Base-by-base conservation (phyloP, 164 flowering plant genomes). In the Pachysandra terminalis region DNA sequence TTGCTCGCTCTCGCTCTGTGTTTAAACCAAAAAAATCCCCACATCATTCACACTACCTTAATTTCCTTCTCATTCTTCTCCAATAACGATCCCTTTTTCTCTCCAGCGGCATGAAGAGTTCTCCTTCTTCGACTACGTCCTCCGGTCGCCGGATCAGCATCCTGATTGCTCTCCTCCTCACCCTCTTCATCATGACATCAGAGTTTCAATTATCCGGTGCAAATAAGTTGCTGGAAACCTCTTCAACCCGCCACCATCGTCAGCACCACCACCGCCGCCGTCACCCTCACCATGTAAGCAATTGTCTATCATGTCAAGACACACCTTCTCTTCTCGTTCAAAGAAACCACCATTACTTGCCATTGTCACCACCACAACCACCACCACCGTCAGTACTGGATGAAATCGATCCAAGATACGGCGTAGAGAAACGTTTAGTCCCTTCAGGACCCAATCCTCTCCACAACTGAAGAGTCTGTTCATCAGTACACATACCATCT, bases 391-490 rank as follows among this genome's bases (percentile, higher is more conserved):
- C 81, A 1, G 15, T 59, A 13, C 19, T 10, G 1, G 67, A 79
- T 14, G 88, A 88, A 81, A 84, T 92, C 62, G 98, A 90, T 57
- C 95, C 90, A 15, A 79, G 86, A 76, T 90, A 81, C 63, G 98
- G 95, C 45, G 93, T 83, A 1, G 89, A 87, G 72, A 93, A 93
- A 77, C 71, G 98, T 65, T 78, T 89, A 0, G 98, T 93, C n/a
- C 98, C 98, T 1, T 73, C 83, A 0, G 98, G 96, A 16, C 98
- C 98, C 6, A 90, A 90, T 79, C 98, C 98, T 19, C 86, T 93
- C 74, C 98, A 93, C 79, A 89, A 93, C 78, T 89, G 77, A 85
- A 53, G 21, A 57, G 16, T 3, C 17, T 10, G 17, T 23, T 6
- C 28, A n/a, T n/a, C n/a, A n/a, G n/a, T n/a, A n/a, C n/a, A n/a